Evolutionary conservation across 2,329 filamentous ascomycete genomes (phyloP).

Genomic region (Nemania sp.): DNA sequence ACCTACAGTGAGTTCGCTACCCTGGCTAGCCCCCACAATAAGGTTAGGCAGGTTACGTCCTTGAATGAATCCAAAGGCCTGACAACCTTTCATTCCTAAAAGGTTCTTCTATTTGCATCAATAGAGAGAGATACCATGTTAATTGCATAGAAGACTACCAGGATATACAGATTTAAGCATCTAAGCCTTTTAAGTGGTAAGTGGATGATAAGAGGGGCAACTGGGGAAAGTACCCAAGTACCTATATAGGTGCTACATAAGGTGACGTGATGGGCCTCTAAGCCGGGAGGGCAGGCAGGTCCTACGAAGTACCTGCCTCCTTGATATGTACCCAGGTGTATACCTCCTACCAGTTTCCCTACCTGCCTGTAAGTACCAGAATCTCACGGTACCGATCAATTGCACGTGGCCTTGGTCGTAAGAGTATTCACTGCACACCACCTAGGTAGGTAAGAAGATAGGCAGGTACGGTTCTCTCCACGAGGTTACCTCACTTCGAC

Average conservation of each 20-base stretch:
- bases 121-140: slow-evolving; percentile 2
- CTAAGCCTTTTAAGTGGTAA: not conserved
- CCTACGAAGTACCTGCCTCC: too few species aligned
- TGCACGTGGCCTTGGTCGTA: slow-evolving; percentile 13
- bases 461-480: slow-evolving; percentile 4
- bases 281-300: too few species aligned
- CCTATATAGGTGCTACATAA: too few species aligned
- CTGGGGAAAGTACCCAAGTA: not conserved
- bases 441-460: not conserved
- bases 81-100: too few species aligned
- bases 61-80: too few species aligned
- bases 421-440: slow-evolving; percentile 7
- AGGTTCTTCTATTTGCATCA: too few species aligned
- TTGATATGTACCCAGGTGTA: too few species aligned
- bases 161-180: not conserved
- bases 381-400: not conserved
- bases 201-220: not conserved
- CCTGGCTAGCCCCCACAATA: slow-evolving; percentile 2
- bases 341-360: not conserved
- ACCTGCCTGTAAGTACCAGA: not conserved
- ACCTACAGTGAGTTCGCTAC: slow-evolving; percentile 21
- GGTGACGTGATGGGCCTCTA: slow-evolving; percentile 27
- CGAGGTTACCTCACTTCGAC: slow-evolving; percentile 6
- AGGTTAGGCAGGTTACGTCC: too few species aligned
- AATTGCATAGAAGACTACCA: not conserved